phyloP scores from a whole-genome alignment of 768 basidiomycete genomes.

The Hygrophoropsis aurantiaca region DNA sequence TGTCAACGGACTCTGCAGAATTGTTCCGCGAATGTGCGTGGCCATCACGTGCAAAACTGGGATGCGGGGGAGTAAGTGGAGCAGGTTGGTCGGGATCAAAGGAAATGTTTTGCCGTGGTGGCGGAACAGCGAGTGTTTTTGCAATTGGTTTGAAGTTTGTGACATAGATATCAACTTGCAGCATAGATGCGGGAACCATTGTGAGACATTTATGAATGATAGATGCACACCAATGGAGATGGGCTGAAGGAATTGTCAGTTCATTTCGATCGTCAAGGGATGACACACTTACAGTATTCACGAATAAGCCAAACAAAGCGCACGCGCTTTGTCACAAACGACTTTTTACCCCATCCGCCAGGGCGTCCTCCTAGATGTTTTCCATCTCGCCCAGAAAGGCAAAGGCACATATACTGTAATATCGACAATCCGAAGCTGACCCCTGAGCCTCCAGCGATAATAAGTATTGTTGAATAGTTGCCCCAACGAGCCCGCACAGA shows the following conservation, averaged over 20 bases:
- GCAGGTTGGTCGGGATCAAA: conserved; percentile 12
- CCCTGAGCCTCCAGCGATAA: conserved; percentile 74
- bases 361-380: conserved; percentile 44
- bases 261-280: not conserved
- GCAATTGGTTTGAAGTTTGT: conserved; percentile 50
- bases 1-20: conserved; percentile 28
- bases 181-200: conserved; percentile 44
- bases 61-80: conserved; percentile 37
- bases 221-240: conserved; percentile 76
- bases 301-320: conserved; percentile 78
- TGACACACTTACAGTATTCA: conserved; percentile 60
- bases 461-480: conserved; percentile 54
- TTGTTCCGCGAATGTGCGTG: conserved; percentile 7
- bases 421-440: conserved; percentile 71
- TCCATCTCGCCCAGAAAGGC: conserved; percentile 56
- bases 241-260: conserved; percentile 41
- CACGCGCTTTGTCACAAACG: conserved; percentile 50
- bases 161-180: conserved; percentile 75
- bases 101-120: conserved; percentile 14
- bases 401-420: conserved; percentile 61
- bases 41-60: conserved; percentile 20
- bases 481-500: conserved; percentile 59
- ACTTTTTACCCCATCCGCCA: conserved; percentile 42
- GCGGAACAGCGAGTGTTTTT: conserved; percentile 6
- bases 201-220: conserved; percentile 61